A percentile compares a stretch with the other conserved stretches of the same genome.
Evolutionary conservation across 306 rosid species (phyloP).

Genomic region (Pyrus bretschneideri): DNA sequence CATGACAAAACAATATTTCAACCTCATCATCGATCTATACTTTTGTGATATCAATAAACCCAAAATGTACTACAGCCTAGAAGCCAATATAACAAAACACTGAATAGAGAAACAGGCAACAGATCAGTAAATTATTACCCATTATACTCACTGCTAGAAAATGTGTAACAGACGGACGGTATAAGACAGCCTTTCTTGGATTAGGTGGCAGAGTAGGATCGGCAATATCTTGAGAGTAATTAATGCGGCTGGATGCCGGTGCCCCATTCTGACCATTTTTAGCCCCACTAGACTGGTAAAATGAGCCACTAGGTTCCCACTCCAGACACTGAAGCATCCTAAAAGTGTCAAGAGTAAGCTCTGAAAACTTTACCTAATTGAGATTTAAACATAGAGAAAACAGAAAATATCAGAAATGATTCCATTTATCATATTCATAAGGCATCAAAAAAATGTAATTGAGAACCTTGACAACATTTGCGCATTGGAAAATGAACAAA

Average conservation of each 20-base stretch:
- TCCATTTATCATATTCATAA: not conserved
- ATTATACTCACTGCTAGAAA: conserved; percentile 80
- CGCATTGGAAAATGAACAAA: not conserved
- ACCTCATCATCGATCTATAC: not conserved
- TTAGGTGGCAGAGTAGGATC: conserved; percentile 91
- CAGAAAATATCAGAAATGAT: conserved; percentile 11
- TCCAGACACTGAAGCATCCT: conserved; percentile 96
- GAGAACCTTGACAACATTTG: not conserved
- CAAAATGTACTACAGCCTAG: not conserved
- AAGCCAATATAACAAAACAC: not conserved
- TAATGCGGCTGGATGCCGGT: conserved; percentile 49
- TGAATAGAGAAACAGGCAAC: not conserved
- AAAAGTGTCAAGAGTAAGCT: conserved; percentile 87
- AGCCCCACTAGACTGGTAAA: conserved; percentile 52
- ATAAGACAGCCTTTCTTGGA: conserved; percentile 81
- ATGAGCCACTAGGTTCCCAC: conserved; percentile 96
- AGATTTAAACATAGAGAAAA: conserved; percentile 15
- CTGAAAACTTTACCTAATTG: conserved; percentile 82
- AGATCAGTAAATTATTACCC: not conserved
- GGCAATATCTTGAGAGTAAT: conserved; percentile 66
- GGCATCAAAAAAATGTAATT: not conserved
- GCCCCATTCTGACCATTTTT: conserved; percentile 66
- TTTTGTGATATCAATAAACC: not conserved
- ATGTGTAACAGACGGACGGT: conserved; percentile 77
- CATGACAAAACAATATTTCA: not conserved